Evolutionary conservation across 768 basidiomycete species (phyloP), one percentile per base, ranked within the genome.

Genomic region (Dacryopinax primogenitus): DNA sequence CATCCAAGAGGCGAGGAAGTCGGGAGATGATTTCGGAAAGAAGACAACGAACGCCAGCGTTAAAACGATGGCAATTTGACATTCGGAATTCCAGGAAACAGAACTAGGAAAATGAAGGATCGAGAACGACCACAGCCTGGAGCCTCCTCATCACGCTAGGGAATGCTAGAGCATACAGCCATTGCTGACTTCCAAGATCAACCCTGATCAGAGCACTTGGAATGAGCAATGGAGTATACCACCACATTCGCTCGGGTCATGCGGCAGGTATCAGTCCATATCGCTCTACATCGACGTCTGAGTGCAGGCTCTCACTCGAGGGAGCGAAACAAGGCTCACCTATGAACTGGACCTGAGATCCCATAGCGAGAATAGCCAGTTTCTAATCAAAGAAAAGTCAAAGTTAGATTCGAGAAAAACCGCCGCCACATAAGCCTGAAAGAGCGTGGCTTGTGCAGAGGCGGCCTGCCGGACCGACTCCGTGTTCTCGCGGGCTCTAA

Each of bases 231-330:
- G 26, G 6, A 6, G 51, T 13, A 58, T 58, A 3, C 30, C 18
- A 23, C 51, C 51, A 32, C 51, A 58, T 58, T 58, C 51, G 51
- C 51, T 58, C 13, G 13, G 13, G 51, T 58, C 30, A 58, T 58
- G 51, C 2, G 26, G 3, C 13, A 18, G 32, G 18, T 30, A 23
- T 30, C 23, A 30, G 9, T 28, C 26, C 51, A 58, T 9, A 30
- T 32, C 23, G n/a, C 23, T n/a, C n/a, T n/a, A n/a, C 45, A 11
- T 12, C 45, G 45, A 47, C 9, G 12, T 13, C 11, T 47, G 11
- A 47, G 45, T 47, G 7, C 45, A 21, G 12, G 9, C 6, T 47
- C 32, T 6, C 23, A 4, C 13, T 58, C 30, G 32, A 3, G 51
- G 21, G 4, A 30, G 26, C 32, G 3, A 30, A 44, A 44, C 16